Conservation (phyloP, 768 basidiomycete species). For the Ramaria rubella region DNA sequence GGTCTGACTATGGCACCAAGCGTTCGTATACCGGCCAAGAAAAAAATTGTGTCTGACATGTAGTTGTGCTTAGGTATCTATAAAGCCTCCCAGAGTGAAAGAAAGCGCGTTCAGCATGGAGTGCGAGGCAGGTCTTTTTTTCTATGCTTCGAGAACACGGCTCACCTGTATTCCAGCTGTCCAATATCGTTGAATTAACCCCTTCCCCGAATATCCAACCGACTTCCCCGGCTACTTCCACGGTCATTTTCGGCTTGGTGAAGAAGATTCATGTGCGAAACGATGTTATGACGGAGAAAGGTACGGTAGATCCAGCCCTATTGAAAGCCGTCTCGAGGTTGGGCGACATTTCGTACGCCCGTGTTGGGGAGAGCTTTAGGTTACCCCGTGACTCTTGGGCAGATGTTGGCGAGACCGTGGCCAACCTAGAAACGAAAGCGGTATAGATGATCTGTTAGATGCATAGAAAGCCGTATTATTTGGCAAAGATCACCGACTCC, state of each 20-base stretch:
- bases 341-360: slow-evolving; percentile 35
- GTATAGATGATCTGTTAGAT: too few species aligned
- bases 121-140: slow-evolving; percentile 44
- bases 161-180: slow-evolving; percentile 31
- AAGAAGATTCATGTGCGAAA: slow-evolving; percentile 47
- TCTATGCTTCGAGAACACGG: slow-evolving; percentile 2
- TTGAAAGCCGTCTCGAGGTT: slow-evolving; percentile 31
- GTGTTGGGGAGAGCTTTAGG: slow-evolving; percentile 11
- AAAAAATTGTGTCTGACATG: not conserved
- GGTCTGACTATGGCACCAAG: slow-evolving; percentile 50
- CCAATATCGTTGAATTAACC: slow-evolving; percentile 43
- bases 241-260: slow-evolving; percentile 47
- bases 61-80: slow-evolving; percentile 12
- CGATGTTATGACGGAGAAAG: slow-evolving; percentile 36
- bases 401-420: not conserved
- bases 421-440: not conserved
- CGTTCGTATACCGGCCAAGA: slow-evolving; percentile 31
- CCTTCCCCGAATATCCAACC: slow-evolving; percentile 33
- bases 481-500: not conserved
- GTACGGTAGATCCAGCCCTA: slow-evolving; percentile 30
- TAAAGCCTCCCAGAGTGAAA: slow-evolving; percentile 46
- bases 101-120: slow-evolving; percentile 57
- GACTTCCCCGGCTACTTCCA: slow-evolving; percentile 31
- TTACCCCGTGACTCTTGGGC: not conserved
- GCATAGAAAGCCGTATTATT: too few species aligned